Evolutionary conservation across 257 asterid genomes (phyloP), one percentile per base, ranked within the genome.

Genomic region (Solanum appendiculatum): DNA sequence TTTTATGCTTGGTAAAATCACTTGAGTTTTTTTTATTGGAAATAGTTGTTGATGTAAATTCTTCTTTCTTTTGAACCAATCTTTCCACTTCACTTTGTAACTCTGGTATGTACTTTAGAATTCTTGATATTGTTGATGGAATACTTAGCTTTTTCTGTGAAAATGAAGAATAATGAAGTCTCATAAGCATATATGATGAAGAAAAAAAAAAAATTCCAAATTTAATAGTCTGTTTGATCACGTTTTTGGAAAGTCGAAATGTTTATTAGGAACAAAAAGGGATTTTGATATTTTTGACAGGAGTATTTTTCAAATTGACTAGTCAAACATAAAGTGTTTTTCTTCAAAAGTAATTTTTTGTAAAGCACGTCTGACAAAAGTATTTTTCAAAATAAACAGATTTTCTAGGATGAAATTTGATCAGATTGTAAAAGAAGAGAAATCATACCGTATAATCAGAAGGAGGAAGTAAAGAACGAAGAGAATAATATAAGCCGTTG

Each of bases 381-480:
- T 63, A 63, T 4, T n/a, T 63, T 63, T 11, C 70, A 63, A 10
- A 25, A 63, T 63, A 63, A 63, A 63, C 7, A n/a, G 9, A n/a
- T n/a, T 63, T 60, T 60, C 9, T 64, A 16, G 5, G 2, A 64
- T 29, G n/a, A 69, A 20, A 31, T 69, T 15, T 31, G 40, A 69
- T 27, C 40, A 18, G 23, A 9, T 34, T 29, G 9, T 48, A 48
- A 48, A 8, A 25, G 60, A 36, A 39, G 1, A 39, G 29, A 80
- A 44, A 9, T 5, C 85, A n/a, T 85, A 90, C 93, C 91, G 21
- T 85, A 14, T 94, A 96, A 88, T 93, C 94, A 5, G 94, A 85
- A 0, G 68, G 77, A 2, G 99, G 99, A 89, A 96, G 98, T 40
- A 96, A 90, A 1, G 95, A 94, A 23, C 97, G 90, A 42, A 96